Conservation (phyloP, 1,284 basidiomycete genomes). For the Naganishia liquefaciens region DNA sequence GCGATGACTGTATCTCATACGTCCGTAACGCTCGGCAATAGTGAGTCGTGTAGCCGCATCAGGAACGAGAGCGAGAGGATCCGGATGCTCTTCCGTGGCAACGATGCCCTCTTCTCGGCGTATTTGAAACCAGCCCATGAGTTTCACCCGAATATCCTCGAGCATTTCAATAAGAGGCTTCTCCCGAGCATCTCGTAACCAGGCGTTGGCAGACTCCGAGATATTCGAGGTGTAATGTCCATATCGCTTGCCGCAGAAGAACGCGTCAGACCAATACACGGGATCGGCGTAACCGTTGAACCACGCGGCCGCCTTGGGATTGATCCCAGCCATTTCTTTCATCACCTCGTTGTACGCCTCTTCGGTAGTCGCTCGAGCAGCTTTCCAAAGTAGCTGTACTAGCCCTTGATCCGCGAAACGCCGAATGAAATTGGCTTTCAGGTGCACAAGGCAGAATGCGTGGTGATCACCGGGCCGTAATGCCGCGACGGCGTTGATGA, state of each 20-base stretch:
- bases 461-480: no score
- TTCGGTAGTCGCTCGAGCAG: no score
- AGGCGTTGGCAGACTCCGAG: neutral
- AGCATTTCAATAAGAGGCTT: neutral
- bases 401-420: no score
- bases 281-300: neutral
- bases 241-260: neutral
- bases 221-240: neutral
- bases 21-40: neutral
- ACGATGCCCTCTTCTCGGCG: neutral
- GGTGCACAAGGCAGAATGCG: no score
- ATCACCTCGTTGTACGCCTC: no score
- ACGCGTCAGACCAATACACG: constrained; percentile 1
- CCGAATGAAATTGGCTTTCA: no score
- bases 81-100: neutral
- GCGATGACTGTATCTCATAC: neutral
- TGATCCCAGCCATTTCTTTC: no score
- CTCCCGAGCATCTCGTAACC: neutral
- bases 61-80: neutral
- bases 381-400: no score
- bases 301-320: no score
- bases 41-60: neutral
- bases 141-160: neutral
- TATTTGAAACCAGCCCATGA: neutral
- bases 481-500: no score